A percentile compares a stretch with the other conserved stretches of the same genome.
Conservation (phyloP, 2,329 filamentous ascomycete species). For the Acarospora socialis region DNA sequence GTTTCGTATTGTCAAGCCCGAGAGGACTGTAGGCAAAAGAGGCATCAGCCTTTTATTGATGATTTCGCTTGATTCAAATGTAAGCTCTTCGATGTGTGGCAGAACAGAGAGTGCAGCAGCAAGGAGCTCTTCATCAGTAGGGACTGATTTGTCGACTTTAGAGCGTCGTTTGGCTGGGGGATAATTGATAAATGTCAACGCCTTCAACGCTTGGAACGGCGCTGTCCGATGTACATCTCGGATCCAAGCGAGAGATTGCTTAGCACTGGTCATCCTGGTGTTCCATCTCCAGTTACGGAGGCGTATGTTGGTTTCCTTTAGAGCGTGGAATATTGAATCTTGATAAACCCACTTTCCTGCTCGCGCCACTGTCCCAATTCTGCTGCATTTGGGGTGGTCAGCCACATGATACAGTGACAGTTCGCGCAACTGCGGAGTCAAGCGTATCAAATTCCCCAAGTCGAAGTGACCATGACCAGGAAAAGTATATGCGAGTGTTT, state of each 20-base stretch:
- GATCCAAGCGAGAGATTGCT: slow-evolving; percentile 27
- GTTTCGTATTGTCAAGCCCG: slow-evolving; percentile 59
- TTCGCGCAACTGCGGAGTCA: slow-evolving; percentile 51
- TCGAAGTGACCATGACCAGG: slow-evolving; percentile 38
- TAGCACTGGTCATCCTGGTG: slow-evolving; percentile 20
- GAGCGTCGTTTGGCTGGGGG: slow-evolving; percentile 32
- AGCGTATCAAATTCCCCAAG: slow-evolving; percentile 43
- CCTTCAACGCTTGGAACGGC: slow-evolving; percentile 43
- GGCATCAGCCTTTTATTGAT: slow-evolving; percentile 55
- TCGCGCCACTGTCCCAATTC: not conserved
- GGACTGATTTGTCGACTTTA: not conserved
- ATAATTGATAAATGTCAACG: slow-evolving; percentile 49
- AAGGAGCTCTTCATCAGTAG: slow-evolving; percentile 17
- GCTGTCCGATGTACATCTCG: slow-evolving; percentile 41
- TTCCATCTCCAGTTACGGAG: slow-evolving; percentile 45
- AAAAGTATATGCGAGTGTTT: slow-evolving; percentile 21
- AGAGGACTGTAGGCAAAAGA: slow-evolving; percentile 50
- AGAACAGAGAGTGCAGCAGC: slow-evolving; percentile 42
- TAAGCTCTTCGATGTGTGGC: slow-evolving; percentile 49
- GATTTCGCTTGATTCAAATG: slow-evolving; percentile 49
- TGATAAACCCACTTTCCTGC: slow-evolving; percentile 4
- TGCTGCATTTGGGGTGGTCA: slow-evolving; percentile 5
- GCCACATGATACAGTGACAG: slow-evolving; percentile 54
- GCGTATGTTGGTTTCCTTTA: slow-evolving; percentile 36
- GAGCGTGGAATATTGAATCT: slow-evolving; percentile 42